Evolutionary conservation across 805 yeast species (phyloP), one percentile per base, ranked within the genome.

Genomic region (Kluyveromyces dobzhanskii): DNA sequence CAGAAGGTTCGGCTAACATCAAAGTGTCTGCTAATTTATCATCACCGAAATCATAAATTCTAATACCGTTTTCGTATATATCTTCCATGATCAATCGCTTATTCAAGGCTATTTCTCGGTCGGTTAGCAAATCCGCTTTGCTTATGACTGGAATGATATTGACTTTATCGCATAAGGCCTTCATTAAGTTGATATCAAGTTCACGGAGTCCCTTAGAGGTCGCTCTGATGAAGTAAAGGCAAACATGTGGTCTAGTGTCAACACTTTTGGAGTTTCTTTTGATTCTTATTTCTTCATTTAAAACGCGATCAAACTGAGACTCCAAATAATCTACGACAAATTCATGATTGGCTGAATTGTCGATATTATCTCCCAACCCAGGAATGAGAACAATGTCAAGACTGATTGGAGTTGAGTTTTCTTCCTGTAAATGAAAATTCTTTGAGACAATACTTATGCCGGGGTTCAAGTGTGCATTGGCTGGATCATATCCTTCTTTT

Each of bases 121-220:
- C 69, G 0, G 94, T 85, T 48, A 85, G 67, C 2, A 85, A 69
- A 57, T 88, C 97, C 3, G 94, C 78, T 52, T 84, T 81, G 27
- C 84, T 75, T 42, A 88, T 74, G 18, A 87, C 78, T 2, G 97
- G 95, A 32, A 88, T 75, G 18, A 90, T 71, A 62, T 88, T 88
- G 16, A 84, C 94, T 47, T 78, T 75, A 17, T 74, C 69, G 12
- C 88, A 74, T 37, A 88, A 67, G 34, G 71, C 67, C 48, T 69
- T 75, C 80, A 88, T 83, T 38, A 84, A 69, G 46, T 71, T 73
- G 39, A 82, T 68, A 56, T 90, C 97, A 39, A 50, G 43, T 14
- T 50, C 52, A 19, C 46, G 48, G n/a, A 57, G 42, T 4, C 72
- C 73, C 50, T 69, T 72, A 32, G 73, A 70, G 8, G 73, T 71